phyloP scores from a whole-genome alignment of 2,329 filamentous ascomycete genomes.

The Aschersonia sp. region DNA sequence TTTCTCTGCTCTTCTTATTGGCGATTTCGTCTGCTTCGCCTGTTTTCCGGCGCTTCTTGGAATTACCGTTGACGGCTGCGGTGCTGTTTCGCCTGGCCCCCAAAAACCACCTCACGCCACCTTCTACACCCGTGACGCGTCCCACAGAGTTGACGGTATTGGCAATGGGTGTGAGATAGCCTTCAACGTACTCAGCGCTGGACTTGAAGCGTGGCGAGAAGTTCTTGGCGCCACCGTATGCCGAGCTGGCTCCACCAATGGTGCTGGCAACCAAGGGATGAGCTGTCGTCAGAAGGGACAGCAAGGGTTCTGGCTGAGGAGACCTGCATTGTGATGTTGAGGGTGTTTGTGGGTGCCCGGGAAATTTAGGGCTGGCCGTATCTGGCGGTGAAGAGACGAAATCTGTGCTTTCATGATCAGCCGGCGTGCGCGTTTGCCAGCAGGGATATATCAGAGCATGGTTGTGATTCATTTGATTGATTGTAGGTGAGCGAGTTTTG shows the following conservation, averaged over 20 bases:
- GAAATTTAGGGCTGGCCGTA: conserved; percentile 17
- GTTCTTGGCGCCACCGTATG: conserved; percentile 77
- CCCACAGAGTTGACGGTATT: conserved; percentile 77
- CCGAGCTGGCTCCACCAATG: conserved; percentile 70
- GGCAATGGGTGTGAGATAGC: conserved; percentile 71
- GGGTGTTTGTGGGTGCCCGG: conserved; percentile 1
- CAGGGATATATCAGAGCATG: too few relatives aligned
- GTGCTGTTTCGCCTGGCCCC: conserved; percentile 37
- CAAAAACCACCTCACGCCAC: conserved; percentile 73
- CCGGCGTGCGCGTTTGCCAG: background rate
- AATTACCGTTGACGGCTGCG: conserved; percentile 19
- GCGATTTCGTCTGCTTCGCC: conserved; percentile 22
- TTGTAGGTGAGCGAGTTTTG: background rate
- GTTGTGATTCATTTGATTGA: background rate
- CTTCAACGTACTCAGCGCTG: conserved; percentile 83
- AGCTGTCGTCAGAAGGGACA: conserved; percentile 75
- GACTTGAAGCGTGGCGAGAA: conserved; percentile 81
- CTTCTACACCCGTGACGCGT: conserved; percentile 75
- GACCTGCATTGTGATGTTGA: conserved; percentile 13
- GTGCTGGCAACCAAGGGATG: conserved; percentile 77
- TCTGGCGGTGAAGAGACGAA: conserved; percentile 50
- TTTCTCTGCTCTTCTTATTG: conserved; percentile 7
- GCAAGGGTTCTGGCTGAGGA: conserved; percentile 58
- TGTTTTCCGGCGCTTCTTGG: conserved; percentile 45
- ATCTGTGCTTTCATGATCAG: conserved; percentile 25